phyloP scores from a whole-genome alignment of 352 stramenopile species.

The Bremia lactucae region DNA sequence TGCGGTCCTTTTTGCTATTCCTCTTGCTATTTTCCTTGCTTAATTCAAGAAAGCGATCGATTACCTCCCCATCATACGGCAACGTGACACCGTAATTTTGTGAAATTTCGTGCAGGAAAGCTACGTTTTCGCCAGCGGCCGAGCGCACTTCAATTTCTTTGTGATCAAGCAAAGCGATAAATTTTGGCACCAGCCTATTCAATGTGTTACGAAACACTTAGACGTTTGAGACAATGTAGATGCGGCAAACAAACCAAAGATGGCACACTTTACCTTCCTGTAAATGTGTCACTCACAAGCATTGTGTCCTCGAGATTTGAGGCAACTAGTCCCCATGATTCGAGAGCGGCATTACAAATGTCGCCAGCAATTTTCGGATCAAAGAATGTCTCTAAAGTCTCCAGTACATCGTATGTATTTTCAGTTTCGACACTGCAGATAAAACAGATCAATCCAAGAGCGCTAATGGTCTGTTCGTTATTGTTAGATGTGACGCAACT shows the following conservation, averaged over 20 bases:
- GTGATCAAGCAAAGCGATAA: constrained; percentile 64
- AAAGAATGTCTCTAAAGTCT: constrained; percentile 59
- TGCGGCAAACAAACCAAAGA: neutral
- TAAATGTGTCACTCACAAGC: constrained; percentile 35
- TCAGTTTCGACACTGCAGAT: constrained; percentile 71
- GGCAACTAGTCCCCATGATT: constrained; percentile 65
- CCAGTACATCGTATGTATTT: constrained; percentile 54
- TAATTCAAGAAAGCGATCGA: constrained; percentile 61
- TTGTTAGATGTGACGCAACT: neutral
- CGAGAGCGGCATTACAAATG: constrained; percentile 53
- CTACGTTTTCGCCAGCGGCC: constrained; percentile 77
- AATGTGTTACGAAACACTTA: neutral
- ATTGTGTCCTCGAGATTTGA: constrained; percentile 49
- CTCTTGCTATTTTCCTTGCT: constrained; percentile 87
- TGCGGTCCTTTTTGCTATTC: constrained; percentile 85
- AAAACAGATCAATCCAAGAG: constrained; percentile 65
- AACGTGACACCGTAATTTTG: constrained; percentile 37
- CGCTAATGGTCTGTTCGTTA: constrained; percentile 40
- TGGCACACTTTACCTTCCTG: constrained; percentile 38
- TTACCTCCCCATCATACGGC: constrained; percentile 53
- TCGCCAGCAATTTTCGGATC: constrained; percentile 46
- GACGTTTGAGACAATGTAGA: neutral
- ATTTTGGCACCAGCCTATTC: constrained; percentile 50
- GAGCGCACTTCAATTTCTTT: constrained; percentile 73
- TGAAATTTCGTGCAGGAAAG: constrained; percentile 63